Percentiles rank a stretch among this genome's conserved stretches.
phyloP scores from a whole-genome alignment of 805 yeast species.

The Myxozyma mucilagina region DNA sequence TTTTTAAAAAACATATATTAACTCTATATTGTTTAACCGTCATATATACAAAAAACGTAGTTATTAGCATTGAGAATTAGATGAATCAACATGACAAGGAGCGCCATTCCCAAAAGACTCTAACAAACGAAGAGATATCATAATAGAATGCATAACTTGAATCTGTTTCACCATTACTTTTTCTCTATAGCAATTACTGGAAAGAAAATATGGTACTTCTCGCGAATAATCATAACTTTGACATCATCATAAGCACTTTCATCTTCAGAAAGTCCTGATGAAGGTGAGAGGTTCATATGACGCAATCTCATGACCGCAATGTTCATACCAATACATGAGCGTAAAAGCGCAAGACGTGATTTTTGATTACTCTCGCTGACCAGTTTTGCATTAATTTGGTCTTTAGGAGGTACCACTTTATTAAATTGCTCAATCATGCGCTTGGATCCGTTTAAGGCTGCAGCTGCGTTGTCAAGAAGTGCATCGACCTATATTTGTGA shows the following conservation, averaged over 20 bases:
- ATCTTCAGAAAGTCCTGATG: background rate
- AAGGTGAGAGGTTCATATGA: constrained; percentile 1
- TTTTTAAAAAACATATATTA: too few relatives aligned
- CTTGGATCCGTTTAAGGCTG: background rate
- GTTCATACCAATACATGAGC: constrained; percentile 21
- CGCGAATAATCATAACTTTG: constrained; percentile 37
- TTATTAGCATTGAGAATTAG: too few relatives aligned
- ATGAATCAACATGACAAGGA: too few relatives aligned
- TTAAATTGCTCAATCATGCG: constrained; percentile 2
- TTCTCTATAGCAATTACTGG: constrained; percentile 40
- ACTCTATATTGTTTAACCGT: too few relatives aligned
- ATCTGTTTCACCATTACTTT: background rate
- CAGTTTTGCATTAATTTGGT: constrained; percentile 6
- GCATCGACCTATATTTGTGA: background rate
- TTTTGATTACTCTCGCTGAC: background rate
- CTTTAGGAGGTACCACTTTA: background rate
- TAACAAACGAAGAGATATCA: too few relatives aligned
- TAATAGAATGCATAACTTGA: too few relatives aligned
- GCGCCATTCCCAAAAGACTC: too few relatives aligned
- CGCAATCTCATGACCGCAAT: constrained; percentile 14
- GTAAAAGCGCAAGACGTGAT: background rate
- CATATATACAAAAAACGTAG: too few relatives aligned
- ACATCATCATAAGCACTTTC: background rate
- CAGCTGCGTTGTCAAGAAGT: constrained; percentile 9
- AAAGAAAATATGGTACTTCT: constrained; percentile 50